Conservation (phyloP, 306 rosid genomes). For the Sechiopsis laciniata region DNA sequence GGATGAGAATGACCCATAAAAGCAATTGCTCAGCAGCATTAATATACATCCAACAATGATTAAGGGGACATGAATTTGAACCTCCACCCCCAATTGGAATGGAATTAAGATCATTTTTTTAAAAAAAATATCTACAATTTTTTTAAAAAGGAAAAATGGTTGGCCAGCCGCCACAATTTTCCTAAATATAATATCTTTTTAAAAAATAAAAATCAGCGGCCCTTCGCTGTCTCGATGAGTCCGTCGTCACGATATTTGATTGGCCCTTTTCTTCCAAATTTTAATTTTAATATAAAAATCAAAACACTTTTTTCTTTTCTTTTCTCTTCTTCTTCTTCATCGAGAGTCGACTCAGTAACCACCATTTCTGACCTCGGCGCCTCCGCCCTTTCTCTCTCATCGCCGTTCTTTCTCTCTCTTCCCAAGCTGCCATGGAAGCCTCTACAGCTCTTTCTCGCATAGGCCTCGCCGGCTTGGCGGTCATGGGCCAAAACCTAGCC, state of each 20-base stretch:
- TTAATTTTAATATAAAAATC: background rate
- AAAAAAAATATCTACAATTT: too few species aligned
- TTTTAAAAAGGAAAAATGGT: too few species aligned
- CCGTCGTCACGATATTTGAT: slow-evolving; percentile 38
- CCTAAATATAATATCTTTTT: too few species aligned
- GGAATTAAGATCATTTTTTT: too few species aligned
- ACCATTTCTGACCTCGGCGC: slow-evolving; percentile 8
- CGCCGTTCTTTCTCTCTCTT: background rate
- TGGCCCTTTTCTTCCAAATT: background rate
- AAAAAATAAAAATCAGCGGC: slow-evolving; percentile 27
- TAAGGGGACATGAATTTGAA: too few species aligned
- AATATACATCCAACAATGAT: too few species aligned
- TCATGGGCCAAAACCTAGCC: slow-evolving; percentile 97
- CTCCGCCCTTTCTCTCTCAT: slow-evolving; percentile 2
- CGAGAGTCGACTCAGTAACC: background rate
- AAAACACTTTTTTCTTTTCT: background rate
- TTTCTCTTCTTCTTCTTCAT: background rate
- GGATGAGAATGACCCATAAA: too few species aligned
- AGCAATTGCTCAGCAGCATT: too few species aligned
- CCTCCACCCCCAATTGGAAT: too few species aligned
- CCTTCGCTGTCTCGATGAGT: slow-evolving; percentile 80
- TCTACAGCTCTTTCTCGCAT: slow-evolving; percentile 65
- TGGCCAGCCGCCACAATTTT: too few species aligned
- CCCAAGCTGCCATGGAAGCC: slow-evolving; percentile 46
- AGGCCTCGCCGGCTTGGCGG: slow-evolving; percentile 88